phyloP scores from a whole-genome alignment of 768 basidiomycete genomes.

The Leccinum disarticulatum region DNA sequence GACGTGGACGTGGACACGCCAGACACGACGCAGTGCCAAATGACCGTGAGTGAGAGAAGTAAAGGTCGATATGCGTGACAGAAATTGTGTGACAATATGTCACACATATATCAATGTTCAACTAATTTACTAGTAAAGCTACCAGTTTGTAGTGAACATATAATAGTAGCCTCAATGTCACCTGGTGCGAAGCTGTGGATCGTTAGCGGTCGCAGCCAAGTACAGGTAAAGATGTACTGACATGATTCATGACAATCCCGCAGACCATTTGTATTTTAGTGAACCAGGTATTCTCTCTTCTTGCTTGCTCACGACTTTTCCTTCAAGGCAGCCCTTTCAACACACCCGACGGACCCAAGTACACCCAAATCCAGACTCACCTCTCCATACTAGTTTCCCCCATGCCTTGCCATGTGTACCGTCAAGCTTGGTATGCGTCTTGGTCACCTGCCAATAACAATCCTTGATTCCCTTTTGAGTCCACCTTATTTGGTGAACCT shows the following conservation, averaged over 20 bases:
- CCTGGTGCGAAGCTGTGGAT: background rate
- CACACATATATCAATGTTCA: background rate
- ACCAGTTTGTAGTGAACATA: too few relatives aligned
- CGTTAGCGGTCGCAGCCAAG: slow-evolving; percentile 1
- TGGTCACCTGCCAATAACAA: slow-evolving; percentile 77
- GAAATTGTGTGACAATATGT: background rate
- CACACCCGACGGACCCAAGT: background rate
- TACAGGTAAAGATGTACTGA: slow-evolving; percentile 5
- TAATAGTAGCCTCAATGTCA: background rate
- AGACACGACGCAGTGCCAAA: background rate
- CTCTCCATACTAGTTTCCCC: slow-evolving; percentile 79
- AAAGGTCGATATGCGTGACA: slow-evolving; percentile 14
- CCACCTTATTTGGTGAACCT: slow-evolving; percentile 77
- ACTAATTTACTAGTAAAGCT: background rate
- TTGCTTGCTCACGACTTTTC: slow-evolving; percentile 54
- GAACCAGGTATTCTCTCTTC: slow-evolving; percentile 69
- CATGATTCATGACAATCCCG: slow-evolving; percentile 37
- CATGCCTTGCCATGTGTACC: slow-evolving; percentile 81
- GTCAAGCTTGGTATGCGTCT: slow-evolving; percentile 66
- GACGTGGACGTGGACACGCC: background rate
- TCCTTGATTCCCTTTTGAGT: slow-evolving; percentile 59
- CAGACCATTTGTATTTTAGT: slow-evolving; percentile 73
- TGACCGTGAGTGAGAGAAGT: background rate
- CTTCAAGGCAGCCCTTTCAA: slow-evolving; percentile 36
- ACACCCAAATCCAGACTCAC: slow-evolving; percentile 40